Percentiles rank a stretch among this genome's conserved stretches.
Conservation (phyloP, 805 yeast species). For the Ogataea philodendri region DNA sequence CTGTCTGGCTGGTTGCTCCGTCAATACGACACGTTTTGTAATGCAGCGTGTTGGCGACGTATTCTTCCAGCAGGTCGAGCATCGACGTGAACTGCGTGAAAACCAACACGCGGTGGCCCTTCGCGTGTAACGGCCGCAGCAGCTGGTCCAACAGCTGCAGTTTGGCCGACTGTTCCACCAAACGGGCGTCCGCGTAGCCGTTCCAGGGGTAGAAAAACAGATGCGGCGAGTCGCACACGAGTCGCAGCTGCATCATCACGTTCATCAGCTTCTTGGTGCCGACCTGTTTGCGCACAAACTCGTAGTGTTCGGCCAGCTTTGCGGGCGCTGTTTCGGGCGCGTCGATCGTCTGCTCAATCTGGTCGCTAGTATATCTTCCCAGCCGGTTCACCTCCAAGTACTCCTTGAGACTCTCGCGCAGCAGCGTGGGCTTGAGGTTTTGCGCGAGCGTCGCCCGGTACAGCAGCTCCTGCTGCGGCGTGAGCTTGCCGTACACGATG, state of each 20-base stretch:
- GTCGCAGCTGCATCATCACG: slow-evolving; percentile 78
- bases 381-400: slow-evolving; percentile 43
- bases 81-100: slow-evolving; percentile 84
- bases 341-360: slow-evolving; percentile 37
- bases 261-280: slow-evolving; percentile 58
- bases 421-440: slow-evolving; percentile 43
- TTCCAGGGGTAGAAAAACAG: slow-evolving; percentile 79
- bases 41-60: slow-evolving; percentile 49
- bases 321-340: slow-evolving; percentile 10
- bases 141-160: slow-evolving; percentile 67
- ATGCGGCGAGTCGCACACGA: slow-evolving; percentile 83
- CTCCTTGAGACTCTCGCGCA: slow-evolving; percentile 49
- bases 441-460: slow-evolving; percentile 42
- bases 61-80: slow-evolving; percentile 79
- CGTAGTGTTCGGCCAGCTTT: slow-evolving; percentile 23
- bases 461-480: slow-evolving; percentile 60
- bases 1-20: slow-evolving; percentile 67
- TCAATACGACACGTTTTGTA: slow-evolving; percentile 62
- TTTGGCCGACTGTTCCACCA: slow-evolving; percentile 67
- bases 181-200: slow-evolving; percentile 37
- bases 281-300: slow-evolving; percentile 40
- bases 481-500: slow-evolving; percentile 68
- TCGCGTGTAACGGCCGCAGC: slow-evolving; percentile 44
- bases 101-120: slow-evolving; percentile 66
- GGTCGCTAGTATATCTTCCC: slow-evolving; percentile 28